Percentiles rank a stretch among this genome's conserved stretches.
Evolutionary conservation across 2,329 filamentous ascomycete genomes (phyloP).

Genomic region (Fusarium lateritium): DNA sequence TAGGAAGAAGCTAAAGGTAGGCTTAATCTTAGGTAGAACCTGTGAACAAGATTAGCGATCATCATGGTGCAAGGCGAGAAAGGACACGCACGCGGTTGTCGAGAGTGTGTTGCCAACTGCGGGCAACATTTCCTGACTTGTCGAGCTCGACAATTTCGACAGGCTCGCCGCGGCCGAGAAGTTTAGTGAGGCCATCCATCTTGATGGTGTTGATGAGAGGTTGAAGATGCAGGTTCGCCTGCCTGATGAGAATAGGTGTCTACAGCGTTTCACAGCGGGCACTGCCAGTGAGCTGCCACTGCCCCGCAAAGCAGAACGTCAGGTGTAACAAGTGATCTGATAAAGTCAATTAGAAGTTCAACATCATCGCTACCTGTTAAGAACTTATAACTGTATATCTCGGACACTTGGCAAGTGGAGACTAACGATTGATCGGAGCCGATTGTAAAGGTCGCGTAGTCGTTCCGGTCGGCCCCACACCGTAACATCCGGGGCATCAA

Average conservation of each 20-base stretch:
- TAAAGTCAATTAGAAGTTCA: too few species aligned
- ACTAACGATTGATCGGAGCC: slow-evolving; percentile 2
- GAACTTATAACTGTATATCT: not conserved
- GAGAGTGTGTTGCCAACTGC: slow-evolving; percentile 54
- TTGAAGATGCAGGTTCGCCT: not conserved
- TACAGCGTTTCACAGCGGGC: slow-evolving; percentile 8
- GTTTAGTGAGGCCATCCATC: slow-evolving; percentile 41
- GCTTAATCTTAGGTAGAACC: slow-evolving; percentile 43
- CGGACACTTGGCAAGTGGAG: slow-evolving; percentile 2
- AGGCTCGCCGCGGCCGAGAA: slow-evolving; percentile 46
- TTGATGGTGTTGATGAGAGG: slow-evolving; percentile 16
- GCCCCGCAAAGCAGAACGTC: slow-evolving; percentile 11
- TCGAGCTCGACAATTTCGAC: slow-evolving; percentile 57
- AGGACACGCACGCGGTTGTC: slow-evolving; percentile 43
- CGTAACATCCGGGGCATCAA: not conserved
- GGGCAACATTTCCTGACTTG: slow-evolving; percentile 55
- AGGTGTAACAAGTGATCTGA: not conserved
- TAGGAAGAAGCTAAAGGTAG: slow-evolving; percentile 47
- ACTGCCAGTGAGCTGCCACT: slow-evolving; percentile 6
- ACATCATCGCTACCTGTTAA: too few species aligned
- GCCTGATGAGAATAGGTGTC: not conserved
- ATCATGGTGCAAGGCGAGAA: not conserved
- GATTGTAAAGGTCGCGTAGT: not conserved
- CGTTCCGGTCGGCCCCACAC: slow-evolving; percentile 23
- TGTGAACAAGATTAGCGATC: slow-evolving; percentile 22